Conservation (phyloP, 2,329 filamentous ascomycete genomes). For the Aspergillus melleus region DNA sequence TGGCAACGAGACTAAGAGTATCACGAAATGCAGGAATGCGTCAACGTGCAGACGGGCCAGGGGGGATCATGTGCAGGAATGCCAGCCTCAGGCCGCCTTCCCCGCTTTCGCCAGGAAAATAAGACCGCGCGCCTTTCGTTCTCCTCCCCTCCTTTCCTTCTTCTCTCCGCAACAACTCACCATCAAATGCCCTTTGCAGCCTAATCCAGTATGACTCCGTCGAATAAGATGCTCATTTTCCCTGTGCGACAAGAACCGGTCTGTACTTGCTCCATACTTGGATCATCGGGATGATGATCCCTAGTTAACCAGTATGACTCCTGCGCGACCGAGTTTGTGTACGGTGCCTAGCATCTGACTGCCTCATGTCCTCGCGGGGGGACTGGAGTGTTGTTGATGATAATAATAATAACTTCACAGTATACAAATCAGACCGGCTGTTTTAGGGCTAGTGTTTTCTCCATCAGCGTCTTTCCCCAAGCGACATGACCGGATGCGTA, state of each 20-base stretch:
- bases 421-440: neutral
- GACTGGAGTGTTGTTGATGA: neutral
- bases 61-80: neutral
- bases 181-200: conserved; percentile 1
- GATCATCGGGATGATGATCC: neutral
- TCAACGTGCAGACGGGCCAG: neutral
- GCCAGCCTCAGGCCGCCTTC: neutral
- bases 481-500: conserved; percentile 4
- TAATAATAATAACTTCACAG: conserved; percentile 1
- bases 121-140: neutral
- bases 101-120: neutral
- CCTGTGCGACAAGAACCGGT: conserved; percentile 4
- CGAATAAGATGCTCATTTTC: neutral
- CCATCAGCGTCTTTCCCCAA: neutral
- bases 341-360: neutral
- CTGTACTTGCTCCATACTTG: neutral
- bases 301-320: neutral
- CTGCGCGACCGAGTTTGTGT: neutral
- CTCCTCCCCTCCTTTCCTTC: neutral
- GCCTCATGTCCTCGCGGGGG: neutral
- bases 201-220: neutral
- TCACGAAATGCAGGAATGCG: neutral
- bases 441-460: neutral
- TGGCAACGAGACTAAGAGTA: neutral
- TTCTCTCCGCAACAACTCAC: neutral